Percentiles rank a stretch among this genome's conserved stretches.
These are phyloP conservation scores for Geotrichum ghanense DNA, from an alignment of 805 yeast genomes.

Conservation along the genomic window DNA sequence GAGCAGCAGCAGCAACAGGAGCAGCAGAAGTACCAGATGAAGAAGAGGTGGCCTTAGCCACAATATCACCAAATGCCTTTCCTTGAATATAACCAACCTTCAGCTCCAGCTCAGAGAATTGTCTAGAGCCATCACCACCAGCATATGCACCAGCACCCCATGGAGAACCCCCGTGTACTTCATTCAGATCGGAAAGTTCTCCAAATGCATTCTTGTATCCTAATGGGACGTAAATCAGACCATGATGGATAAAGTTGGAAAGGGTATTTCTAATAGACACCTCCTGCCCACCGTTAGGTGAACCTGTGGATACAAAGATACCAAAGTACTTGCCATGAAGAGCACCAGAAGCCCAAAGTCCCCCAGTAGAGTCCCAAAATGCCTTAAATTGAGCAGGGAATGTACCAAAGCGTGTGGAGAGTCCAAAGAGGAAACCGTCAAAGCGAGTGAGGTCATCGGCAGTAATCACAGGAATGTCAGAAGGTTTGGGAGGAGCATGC, in stretches of 20 bases:
- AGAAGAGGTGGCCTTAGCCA: constrained; percentile 6
- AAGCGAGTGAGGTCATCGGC: constrained; percentile 50
- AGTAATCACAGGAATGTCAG: constrained; percentile 39
- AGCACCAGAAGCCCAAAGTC: constrained; percentile 66
- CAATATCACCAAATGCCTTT: constrained; percentile 41
- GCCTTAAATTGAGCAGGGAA: constrained; percentile 68
- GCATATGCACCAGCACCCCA: constrained; percentile 84
- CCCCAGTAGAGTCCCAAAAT: constrained; percentile 71
- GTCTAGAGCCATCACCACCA: constrained; percentile 67
- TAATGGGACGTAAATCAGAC: constrained; percentile 68
- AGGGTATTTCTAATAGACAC: constrained; percentile 51
- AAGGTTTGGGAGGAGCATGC: constrained; percentile 40
- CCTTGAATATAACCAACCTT: constrained; percentile 60
- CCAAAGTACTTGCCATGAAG: constrained; percentile 67
- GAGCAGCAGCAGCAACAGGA: not conserved
- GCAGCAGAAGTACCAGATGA: not conserved
- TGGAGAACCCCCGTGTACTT: constrained; percentile 69
- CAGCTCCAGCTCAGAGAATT: constrained; percentile 51
- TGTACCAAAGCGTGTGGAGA: constrained; percentile 79
- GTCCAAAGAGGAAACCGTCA: constrained; percentile 77
- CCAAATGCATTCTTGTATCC: constrained; percentile 58
- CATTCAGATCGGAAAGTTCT: constrained; percentile 41
- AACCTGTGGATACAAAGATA: constrained; percentile 61
- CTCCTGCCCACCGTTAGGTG: constrained; percentile 80
- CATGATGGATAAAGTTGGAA: constrained; percentile 65